A percentile compares a stretch with the other conserved stretches of the same genome.
Conservation (phyloP, 768 basidiomycete species). For the Sporobolomyces phaffii region DNA sequence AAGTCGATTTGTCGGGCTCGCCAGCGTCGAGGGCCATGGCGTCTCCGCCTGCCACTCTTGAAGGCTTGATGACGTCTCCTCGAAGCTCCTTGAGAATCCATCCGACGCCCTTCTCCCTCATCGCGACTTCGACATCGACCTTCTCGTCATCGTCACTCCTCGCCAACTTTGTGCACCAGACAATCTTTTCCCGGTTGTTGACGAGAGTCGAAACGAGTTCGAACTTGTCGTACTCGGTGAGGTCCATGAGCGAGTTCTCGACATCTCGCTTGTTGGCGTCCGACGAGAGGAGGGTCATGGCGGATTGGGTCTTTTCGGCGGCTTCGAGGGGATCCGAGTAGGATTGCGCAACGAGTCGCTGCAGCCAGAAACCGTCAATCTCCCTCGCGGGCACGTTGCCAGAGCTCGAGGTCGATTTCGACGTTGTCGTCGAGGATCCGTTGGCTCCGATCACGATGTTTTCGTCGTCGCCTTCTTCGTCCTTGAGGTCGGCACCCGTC, state of each 20-base stretch:
- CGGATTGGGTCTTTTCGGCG: conserved; percentile 78
- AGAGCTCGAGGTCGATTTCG: conserved; percentile 55
- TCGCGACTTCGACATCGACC: conserved; percentile 90
- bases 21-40: conserved; percentile 76
- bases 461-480: conserved; percentile 50
- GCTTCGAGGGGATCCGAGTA: conserved; percentile 93
- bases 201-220: conserved; percentile 81
- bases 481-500: conserved; percentile 64
- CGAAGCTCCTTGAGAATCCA: conserved; percentile 88
- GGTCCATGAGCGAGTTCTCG: conserved; percentile 92
- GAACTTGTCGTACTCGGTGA: conserved; percentile 86
- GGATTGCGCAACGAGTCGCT: conserved; percentile 80
- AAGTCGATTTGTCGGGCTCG: conserved; percentile 57
- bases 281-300: conserved; percentile 76
- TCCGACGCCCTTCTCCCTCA: conserved; percentile 93
- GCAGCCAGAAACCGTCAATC: conserved; percentile 98
- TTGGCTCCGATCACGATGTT: conserved; percentile 74
- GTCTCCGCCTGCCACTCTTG: conserved; percentile 48
- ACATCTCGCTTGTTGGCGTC: conserved; percentile 83
- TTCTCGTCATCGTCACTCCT: conserved; percentile 80
- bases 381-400: conserved; percentile 80
- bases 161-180: conserved; percentile 96
- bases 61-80: conserved; percentile 51
- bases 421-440: conserved; percentile 51
- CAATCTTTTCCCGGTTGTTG: conserved; percentile 90